These are phyloP conservation scores for Venustampulla echinocandica DNA, from an alignment of 495 filamentous ascomycete species.

Conservation along the genomic window DNA sequence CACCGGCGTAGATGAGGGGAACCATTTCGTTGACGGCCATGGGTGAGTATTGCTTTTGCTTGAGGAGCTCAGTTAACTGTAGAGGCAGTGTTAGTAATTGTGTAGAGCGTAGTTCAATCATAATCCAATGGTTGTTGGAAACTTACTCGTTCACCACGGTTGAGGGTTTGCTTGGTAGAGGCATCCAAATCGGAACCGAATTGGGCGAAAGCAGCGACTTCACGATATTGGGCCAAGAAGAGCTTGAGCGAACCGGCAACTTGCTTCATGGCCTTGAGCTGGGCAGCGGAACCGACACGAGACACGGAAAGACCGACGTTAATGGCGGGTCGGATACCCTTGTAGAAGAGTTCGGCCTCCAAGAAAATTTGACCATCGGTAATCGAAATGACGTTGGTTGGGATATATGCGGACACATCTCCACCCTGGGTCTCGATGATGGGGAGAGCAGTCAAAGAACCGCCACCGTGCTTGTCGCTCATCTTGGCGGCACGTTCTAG, in stretches of 20 bases:
- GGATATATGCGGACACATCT: conserved; percentile 99
- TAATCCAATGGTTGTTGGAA: too few species aligned
- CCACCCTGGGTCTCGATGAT: conserved; percentile 99
- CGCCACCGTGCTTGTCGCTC: conserved; percentile 90
- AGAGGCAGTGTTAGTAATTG: conserved; percentile 28
- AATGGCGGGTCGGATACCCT: conserved; percentile 99
- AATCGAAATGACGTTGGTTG: conserved; percentile 99
- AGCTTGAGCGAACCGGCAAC: conserved; percentile 99
- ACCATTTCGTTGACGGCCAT: conserved; percentile 99
- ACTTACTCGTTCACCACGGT: conserved; percentile 94
- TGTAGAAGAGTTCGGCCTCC: conserved; percentile 99
- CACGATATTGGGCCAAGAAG: conserved; percentile 99
- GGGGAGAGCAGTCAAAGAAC: conserved; percentile 94
- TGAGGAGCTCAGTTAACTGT: conserved; percentile 86
- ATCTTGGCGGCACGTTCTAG: conserved; percentile 99
- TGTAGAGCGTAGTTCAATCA: too few species aligned
- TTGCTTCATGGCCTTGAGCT: conserved; percentile 99
- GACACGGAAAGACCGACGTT: conserved; percentile 99
- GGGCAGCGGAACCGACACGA: conserved; percentile 98
- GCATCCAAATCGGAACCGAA: conserved; percentile 99
- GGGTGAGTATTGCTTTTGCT: conserved; percentile 99
- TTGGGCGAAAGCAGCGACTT: conserved; percentile 98
- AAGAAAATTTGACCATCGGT: conserved; percentile 99
- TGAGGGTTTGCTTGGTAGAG: conserved; percentile 96
- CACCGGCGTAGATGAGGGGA: conserved; percentile 97